Percentiles rank a stretch among this genome's conserved stretches.
These are phyloP conservation scores for Talaromyces pinophilus DNA, from an alignment of 2,329 filamentous ascomycete genomes.

Conservation along the genomic window DNA sequence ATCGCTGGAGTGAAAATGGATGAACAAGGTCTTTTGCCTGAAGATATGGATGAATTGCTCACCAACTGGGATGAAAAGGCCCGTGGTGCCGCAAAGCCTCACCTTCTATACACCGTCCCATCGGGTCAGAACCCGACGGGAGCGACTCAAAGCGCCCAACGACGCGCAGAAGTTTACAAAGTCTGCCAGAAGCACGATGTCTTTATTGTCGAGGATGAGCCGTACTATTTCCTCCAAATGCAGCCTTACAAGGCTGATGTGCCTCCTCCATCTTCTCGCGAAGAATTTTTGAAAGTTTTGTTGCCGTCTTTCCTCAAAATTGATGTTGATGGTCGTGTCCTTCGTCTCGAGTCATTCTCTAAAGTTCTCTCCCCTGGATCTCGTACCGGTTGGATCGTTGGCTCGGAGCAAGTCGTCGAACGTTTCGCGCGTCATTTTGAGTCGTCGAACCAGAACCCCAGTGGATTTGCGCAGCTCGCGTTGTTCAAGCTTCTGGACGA, in stretches of 20 bases:
- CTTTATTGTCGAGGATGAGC: conserved; percentile 87
- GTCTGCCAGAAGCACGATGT: conserved; percentile 82
- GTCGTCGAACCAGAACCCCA: conserved; percentile 79
- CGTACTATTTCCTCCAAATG: conserved; percentile 91
- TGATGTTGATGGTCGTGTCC: conserved; percentile 81
- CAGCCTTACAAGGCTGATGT: conserved; percentile 66
- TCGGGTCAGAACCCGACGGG: conserved; percentile 92
- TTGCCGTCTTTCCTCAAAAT: conserved; percentile 76
- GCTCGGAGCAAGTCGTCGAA: conserved; percentile 79
- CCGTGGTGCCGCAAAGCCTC: conserved; percentile 63
- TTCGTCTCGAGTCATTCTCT: conserved; percentile 90
- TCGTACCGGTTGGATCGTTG: conserved; percentile 85
- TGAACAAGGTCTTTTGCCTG: conserved; percentile 63
- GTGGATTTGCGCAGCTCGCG: conserved; percentile 78
- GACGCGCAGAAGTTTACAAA: conserved; percentile 71
- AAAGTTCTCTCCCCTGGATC: conserved; percentile 85
- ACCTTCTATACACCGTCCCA: conserved; percentile 69
- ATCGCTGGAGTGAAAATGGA: conserved; percentile 66
- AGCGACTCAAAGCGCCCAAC: conserved; percentile 69
- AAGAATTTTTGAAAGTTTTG: conserved; percentile 72
- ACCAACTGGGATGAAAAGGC: conserved; percentile 63
- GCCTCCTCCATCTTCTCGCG: conserved; percentile 62
- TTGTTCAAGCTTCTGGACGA: conserved; percentile 90
- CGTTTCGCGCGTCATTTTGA: conserved; percentile 81
- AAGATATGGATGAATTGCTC: conserved; percentile 63